Evolutionary conservation across 2,329 filamentous ascomycete species (phyloP).

Genomic region (Sclerotinia nivalis): DNA sequence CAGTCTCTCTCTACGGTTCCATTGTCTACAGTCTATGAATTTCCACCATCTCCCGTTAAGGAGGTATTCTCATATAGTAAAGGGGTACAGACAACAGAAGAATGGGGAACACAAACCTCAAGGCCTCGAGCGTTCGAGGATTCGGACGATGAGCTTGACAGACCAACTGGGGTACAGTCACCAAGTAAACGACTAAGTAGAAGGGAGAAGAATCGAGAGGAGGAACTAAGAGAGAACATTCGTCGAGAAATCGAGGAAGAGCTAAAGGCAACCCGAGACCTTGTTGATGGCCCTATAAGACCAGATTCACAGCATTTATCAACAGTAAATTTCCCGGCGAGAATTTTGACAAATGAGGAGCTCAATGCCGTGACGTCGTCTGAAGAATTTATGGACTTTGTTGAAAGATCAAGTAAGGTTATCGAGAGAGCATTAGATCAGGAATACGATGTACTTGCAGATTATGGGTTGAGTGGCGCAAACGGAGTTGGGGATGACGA

Average conservation of each 20-base stretch:
- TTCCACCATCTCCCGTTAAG: slow-evolving; percentile 69
- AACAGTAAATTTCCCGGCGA: slow-evolving; percentile 68
- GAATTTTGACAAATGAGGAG: slow-evolving; percentile 81
- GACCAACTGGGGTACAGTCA: slow-evolving; percentile 55
- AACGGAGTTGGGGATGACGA: slow-evolving; percentile 77
- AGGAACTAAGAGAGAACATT: slow-evolving; percentile 83
- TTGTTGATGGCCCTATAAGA: slow-evolving; percentile 54
- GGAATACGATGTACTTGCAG: slow-evolving; percentile 92
- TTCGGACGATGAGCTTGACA: slow-evolving; percentile 64
- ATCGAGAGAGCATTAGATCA: slow-evolving; percentile 94
- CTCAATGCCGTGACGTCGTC: slow-evolving; percentile 87
- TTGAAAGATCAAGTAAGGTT: slow-evolving; percentile 94
- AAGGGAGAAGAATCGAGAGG: slow-evolving; percentile 78
- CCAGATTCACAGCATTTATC: slow-evolving; percentile 48
- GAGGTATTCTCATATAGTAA: slow-evolving; percentile 98
- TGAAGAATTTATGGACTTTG: slow-evolving; percentile 90
- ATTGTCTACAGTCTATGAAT: slow-evolving; percentile 78
- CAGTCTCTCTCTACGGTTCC: slow-evolving; percentile 75
- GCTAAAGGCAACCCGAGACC: slow-evolving; percentile 68
- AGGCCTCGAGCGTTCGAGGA: slow-evolving; percentile 57
- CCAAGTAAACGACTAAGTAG: slow-evolving; percentile 75
- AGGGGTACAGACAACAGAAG: slow-evolving; percentile 85
- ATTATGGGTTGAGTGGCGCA: slow-evolving; percentile 81
- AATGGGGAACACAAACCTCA: slow-evolving; percentile 60
- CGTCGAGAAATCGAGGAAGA: slow-evolving; percentile 92